Base-by-base conservation (phyloP, 106 monocot species). In the Chionographis japonica region DNA sequence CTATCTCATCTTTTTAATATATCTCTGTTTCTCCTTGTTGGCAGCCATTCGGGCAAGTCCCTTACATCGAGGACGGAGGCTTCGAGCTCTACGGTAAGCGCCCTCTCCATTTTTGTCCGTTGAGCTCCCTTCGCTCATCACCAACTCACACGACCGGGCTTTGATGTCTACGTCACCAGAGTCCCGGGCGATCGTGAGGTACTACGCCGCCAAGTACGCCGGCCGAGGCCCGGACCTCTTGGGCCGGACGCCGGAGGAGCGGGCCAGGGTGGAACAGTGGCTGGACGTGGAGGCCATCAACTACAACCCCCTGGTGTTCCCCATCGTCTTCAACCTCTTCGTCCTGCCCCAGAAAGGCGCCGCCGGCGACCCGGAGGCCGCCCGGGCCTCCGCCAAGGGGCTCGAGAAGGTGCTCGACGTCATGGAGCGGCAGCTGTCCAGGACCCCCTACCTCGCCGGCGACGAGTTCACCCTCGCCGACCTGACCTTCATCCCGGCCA, bases 11-110 rank as follows among this genome's bases (percentile, higher is more conserved):
- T 27, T 27, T 27, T 1, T 27, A 27, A 27, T 1, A 27, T 1
- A 16, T 55, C 10, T 54, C 39, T 9, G 16, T 40, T 4, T 7
- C 3, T 38, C 51, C 6, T 35, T 12, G 9, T 40, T 55, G 40
- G 8, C 68, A 83, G 82, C 82, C 82, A 4, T 83, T 83, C 17
- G 82, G 82, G 15, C 65, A 78, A 17, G 78, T 83, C 9, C 82
- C 82, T n/a, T 77, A 65, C 65, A 35, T 83, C 12, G 65, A 74
- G 19, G 82, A 83, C n/a, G 82, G 77, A 42, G 75, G 78, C n/a
- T 61, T 83, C 16, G 68, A 69, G 50, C 54, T 83, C 15, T 83
- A 57, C 18, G 82, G 82, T 83, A 36, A 66, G 52, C 13, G 6
- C 27, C 0, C 27, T 1, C 27, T 0, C 3, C 12, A 61, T 19